Evolutionary conservation across 345 rosid species (phyloP).

Genomic region (Eucalyptus lansdowneana): DNA sequence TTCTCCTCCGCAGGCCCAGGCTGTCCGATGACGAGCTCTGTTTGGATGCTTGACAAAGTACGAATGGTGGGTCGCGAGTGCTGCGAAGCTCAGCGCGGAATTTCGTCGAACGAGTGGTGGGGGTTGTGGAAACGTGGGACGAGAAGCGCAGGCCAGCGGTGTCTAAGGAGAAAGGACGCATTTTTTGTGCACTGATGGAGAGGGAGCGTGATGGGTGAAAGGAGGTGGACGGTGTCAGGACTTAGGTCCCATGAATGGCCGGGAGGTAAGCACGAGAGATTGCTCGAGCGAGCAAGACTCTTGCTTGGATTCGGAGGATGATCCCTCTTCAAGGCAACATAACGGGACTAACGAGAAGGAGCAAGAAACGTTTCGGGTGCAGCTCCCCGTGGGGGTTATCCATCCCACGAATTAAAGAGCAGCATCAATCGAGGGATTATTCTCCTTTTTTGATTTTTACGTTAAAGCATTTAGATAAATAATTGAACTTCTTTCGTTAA

Average conservation of each 20-base stretch:
- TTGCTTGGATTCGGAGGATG: background rate
- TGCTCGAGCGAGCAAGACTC: background rate
- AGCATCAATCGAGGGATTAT: background rate
- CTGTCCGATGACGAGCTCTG: slow-evolving; percentile 1
- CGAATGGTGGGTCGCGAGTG: background rate
- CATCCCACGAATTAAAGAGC: background rate
- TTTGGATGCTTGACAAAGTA: background rate
- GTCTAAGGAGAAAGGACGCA: background rate
- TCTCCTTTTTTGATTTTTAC: background rate
- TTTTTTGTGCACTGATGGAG: background rate
- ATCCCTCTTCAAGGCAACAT: background rate
- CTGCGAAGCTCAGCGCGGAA: background rate
- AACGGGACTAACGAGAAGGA: background rate
- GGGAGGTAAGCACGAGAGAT: background rate
- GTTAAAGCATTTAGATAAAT: background rate
- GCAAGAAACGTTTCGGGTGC: background rate
- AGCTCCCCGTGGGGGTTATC: background rate
- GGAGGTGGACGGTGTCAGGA: background rate
- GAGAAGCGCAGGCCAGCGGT: background rate
- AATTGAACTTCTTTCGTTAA: rapidly evolving
- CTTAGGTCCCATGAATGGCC: background rate
- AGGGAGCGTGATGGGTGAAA: background rate
- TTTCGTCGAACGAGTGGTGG: slow-evolving; percentile 25
- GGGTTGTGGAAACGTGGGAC: background rate
- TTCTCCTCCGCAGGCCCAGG: slow-evolving; percentile 23